phyloP scores from a whole-genome alignment of 352 stramenopile genomes.

The Phytophthora pinifolia region DNA sequence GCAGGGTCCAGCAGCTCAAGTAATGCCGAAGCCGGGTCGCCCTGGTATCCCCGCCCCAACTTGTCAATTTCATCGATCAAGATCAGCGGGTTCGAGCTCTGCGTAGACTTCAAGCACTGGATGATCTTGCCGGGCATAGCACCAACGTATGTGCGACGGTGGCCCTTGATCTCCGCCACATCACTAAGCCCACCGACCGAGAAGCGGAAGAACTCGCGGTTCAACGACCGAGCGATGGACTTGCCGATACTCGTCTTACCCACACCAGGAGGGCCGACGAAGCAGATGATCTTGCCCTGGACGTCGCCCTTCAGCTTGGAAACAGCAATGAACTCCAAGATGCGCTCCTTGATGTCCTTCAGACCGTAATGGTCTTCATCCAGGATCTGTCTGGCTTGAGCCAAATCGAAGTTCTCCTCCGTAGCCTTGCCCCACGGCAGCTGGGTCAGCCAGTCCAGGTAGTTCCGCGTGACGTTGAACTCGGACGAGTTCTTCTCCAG shows the following conservation, averaged over 20 bases:
- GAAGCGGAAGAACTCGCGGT: conserved; percentile 98
- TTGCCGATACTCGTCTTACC: conserved; percentile 96
- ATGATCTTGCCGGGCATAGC: conserved; percentile 99
- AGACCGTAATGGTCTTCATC: conserved; percentile 98
- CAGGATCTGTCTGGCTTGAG: conserved; percentile 90
- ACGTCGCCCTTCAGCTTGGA: conserved; percentile 96
- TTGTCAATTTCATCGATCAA: conserved; percentile 98
- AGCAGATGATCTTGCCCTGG: conserved; percentile 98
- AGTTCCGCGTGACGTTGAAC: conserved; percentile 98
- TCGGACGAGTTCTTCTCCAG: conserved; percentile 99
- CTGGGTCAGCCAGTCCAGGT: conserved; percentile 98
- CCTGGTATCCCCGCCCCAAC: conserved; percentile 82
- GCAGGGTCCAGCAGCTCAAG: conserved; percentile 97
- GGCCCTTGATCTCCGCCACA: conserved; percentile 98
- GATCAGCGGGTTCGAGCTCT: conserved; percentile 97
- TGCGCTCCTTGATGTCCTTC: conserved; percentile 98
- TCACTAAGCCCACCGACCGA: conserved; percentile 97
- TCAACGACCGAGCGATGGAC: conserved; percentile 95
- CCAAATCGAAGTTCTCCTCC: conserved; percentile 97
- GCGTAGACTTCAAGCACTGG: conserved; percentile 97
- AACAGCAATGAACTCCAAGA: conserved; percentile 99
- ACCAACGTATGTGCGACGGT: conserved; percentile 98
- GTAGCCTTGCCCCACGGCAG: conserved; percentile 97
- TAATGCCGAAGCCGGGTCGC: conserved; percentile 95
- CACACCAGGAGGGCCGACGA: conserved; percentile 94